These are phyloP conservation scores for Boletus reticuloceps DNA, from an alignment of 768 basidiomycete species.

Conservation along the genomic window DNA sequence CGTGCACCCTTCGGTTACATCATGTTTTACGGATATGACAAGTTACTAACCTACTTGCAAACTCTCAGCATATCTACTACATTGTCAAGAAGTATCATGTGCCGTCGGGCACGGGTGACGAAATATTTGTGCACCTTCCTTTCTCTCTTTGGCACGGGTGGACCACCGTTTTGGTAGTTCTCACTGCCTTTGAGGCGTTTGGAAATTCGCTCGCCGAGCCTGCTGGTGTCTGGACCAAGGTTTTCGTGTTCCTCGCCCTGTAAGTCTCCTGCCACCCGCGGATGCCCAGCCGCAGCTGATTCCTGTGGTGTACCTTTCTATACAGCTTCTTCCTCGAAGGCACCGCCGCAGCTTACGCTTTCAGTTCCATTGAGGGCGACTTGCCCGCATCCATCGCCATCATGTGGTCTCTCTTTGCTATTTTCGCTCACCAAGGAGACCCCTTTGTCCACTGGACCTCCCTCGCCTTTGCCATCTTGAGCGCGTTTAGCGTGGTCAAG, in stretches of 20 bases:
- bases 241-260: conserved; percentile 92
- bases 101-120: conserved; percentile 64
- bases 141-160: conserved; percentile 96
- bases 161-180: conserved; percentile 79
- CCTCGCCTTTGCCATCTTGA: conserved; percentile 80
- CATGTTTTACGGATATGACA: conserved; percentile 6
- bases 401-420: conserved; percentile 90
- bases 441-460: conserved; percentile 89
- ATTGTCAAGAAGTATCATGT: conserved; percentile 84
- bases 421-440: conserved; percentile 72
- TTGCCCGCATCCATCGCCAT: conserved; percentile 90
- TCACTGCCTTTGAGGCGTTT: conserved; percentile 86
- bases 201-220: conserved; percentile 65
- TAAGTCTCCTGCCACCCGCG: conserved; percentile 35
- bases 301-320: conserved; percentile 2
- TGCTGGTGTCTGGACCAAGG: conserved; percentile 88
- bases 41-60: conserved; percentile 11
- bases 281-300: background rate
- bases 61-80: conserved; percentile 82
- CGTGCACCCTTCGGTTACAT: background rate
- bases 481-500: conserved; percentile 83
- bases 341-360: conserved; percentile 92
- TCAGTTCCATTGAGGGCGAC: conserved; percentile 87
- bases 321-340: conserved; percentile 86
- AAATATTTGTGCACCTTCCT: conserved; percentile 90